A percentile compares a stretch with the other conserved stretches of the same genome.
Conservation (phyloP, 2,329 filamentous ascomycete species). For the Leptographium wingfieldii region DNA sequence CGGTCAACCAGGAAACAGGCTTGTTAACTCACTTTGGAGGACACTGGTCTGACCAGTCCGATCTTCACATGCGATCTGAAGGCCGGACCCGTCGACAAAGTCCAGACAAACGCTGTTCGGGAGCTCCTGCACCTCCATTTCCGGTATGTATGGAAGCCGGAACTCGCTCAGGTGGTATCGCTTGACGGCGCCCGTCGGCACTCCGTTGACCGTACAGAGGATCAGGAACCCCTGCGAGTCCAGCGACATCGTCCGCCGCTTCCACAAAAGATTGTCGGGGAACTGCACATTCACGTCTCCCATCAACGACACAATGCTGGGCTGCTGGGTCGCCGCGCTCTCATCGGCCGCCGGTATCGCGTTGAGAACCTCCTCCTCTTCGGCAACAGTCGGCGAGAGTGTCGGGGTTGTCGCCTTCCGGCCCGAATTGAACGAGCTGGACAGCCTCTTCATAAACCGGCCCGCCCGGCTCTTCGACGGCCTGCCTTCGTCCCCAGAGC, state of each 20-base stretch:
- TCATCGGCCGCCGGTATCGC: slow-evolving; percentile 5
- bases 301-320: slow-evolving; percentile 50
- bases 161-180: slow-evolving; percentile 82
- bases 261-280: slow-evolving; percentile 92
- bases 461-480: slow-evolving; percentile 34
- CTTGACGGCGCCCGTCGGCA: slow-evolving; percentile 39
- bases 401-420: slow-evolving; percentile 33
- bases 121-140: slow-evolving; percentile 84
- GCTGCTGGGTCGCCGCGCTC: slow-evolving; percentile 15
- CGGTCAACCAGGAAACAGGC: not conserved
- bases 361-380: slow-evolving; percentile 28
- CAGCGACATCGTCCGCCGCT: slow-evolving; percentile 76
- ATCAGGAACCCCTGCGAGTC: slow-evolving; percentile 76
- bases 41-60: slow-evolving; percentile 43
- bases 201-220: slow-evolving; percentile 56
- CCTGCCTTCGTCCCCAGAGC: slow-evolving; percentile 34
- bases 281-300: slow-evolving; percentile 96
- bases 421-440: slow-evolving; percentile 35
- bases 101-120: slow-evolving; percentile 66
- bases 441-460: slow-evolving; percentile 47
- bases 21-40: slow-evolving; percentile 34
- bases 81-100: slow-evolving; percentile 45
- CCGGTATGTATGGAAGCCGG: slow-evolving; percentile 63
- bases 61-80: slow-evolving; percentile 54
- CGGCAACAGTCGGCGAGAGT: slow-evolving; percentile 38